Conservation (phyloP, 805 yeast species). For the Kuraishia ogatae region DNA sequence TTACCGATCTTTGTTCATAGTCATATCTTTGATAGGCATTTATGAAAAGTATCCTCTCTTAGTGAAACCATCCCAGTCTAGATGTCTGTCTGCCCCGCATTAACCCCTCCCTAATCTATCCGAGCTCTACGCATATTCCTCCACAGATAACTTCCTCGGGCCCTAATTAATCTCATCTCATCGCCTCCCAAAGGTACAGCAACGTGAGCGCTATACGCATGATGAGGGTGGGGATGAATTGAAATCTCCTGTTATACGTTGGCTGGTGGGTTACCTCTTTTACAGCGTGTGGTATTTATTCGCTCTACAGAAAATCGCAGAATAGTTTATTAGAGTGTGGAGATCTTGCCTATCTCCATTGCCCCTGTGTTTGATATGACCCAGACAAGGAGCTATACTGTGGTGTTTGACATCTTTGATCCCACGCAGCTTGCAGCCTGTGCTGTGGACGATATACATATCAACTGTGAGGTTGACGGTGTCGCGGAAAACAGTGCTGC, state of each 20-base stretch:
- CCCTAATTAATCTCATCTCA: background rate
- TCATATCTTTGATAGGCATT: too few relatives aligned
- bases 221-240: background rate
- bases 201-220: background rate
- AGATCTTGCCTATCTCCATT: too few relatives aligned
- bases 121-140: background rate
- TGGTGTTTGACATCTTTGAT: conserved; percentile 19
- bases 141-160: background rate
- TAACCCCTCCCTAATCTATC: background rate
- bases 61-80: too few relatives aligned
- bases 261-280: background rate
- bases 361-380: background rate
- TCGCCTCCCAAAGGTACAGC: background rate
- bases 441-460: conserved; percentile 6
- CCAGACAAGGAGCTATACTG: conserved; percentile 10
- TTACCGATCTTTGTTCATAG: too few relatives aligned
- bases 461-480: background rate
- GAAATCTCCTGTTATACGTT: too few relatives aligned
- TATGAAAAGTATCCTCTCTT: too few relatives aligned
- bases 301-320: too few relatives aligned
- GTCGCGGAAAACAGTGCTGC: conserved; percentile 7
- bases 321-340: background rate
- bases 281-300: too few relatives aligned
- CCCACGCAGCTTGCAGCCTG: conserved; percentile 15
- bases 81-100: background rate